These are phyloP conservation scores for Chlorella sp. DNA, from an alignment of 139 green algal species.

Conservation along the genomic window DNA sequence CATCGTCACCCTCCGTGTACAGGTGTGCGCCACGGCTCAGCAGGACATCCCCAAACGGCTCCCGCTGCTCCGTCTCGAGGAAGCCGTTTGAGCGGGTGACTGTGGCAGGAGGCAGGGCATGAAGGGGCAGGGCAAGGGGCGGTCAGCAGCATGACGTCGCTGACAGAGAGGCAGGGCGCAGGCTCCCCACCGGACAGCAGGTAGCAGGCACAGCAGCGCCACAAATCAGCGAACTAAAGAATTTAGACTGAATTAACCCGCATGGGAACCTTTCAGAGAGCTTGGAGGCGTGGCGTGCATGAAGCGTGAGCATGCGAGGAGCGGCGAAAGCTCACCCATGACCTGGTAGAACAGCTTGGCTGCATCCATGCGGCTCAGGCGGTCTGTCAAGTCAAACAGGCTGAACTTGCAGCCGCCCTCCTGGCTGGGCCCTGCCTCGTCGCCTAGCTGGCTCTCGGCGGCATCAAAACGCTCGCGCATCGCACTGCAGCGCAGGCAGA, in stretches of 20 bases:
- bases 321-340: conserved; percentile 39
- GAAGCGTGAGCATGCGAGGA: too few relatives aligned
- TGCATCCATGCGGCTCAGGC: conserved; percentile 36
- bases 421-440: neutral
- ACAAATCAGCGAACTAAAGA: too few relatives aligned
- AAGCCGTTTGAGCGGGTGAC: conserved; percentile 29
- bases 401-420: neutral
- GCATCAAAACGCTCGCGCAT: conserved; percentile 30
- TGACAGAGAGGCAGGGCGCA: neutral
- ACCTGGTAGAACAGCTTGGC: conserved; percentile 50
- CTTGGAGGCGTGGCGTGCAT: too few relatives aligned
- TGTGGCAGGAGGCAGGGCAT: neutral
- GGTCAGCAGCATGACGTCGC: neutral
- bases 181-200: too few relatives aligned
- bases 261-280: too few relatives aligned
- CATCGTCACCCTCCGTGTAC: too few relatives aligned
- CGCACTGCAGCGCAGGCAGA: conserved; percentile 32
- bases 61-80: conserved; percentile 3
- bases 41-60: conserved; percentile 34
- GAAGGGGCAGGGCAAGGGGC: too few relatives aligned
- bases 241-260: too few relatives aligned
- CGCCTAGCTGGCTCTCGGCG: neutral
- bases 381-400: conserved; percentile 8
- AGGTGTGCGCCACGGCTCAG: conserved; percentile 18
- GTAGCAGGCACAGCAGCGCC: neutral